A percentile compares a stretch with the other conserved stretches of the same genome.
Conservation (phyloP, 1,284 basidiomycete species). For the Pseudozyma thailandica region DNA sequence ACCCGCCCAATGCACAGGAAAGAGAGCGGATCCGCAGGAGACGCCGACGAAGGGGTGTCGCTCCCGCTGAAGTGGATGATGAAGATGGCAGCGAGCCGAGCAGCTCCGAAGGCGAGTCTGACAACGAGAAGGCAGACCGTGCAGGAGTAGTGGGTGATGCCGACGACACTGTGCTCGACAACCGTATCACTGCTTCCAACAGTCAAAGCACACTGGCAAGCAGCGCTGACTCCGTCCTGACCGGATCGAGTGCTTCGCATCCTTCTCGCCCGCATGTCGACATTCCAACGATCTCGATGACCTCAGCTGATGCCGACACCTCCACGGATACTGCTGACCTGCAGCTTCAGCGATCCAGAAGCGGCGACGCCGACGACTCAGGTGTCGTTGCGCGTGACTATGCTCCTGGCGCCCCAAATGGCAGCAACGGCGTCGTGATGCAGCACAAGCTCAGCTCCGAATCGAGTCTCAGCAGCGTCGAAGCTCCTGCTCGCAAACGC, state of each 20-base stretch:
- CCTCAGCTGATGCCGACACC: conserved; percentile 15
- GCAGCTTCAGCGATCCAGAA: conserved; percentile 9
- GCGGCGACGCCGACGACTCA: neutral
- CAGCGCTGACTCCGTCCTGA: conserved; percentile 33
- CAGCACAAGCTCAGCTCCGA: conserved; percentile 21
- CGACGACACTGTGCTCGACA: conserved; percentile 19
- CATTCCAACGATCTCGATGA: conserved; percentile 48
- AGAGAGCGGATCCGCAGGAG: conserved; percentile 66
- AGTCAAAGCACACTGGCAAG: conserved; percentile 33
- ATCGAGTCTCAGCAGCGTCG: conserved; percentile 40
- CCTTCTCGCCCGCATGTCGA: conserved; percentile 25
- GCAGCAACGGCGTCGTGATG: conserved; percentile 14
- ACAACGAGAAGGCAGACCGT: conserved; percentile 6
- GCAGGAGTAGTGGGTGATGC: conserved; percentile 2
- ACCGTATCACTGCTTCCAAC: conserved; percentile 10
- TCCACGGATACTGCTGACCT: conserved; percentile 7
- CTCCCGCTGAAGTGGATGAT: conserved; percentile 40
- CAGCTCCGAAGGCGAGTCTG: conserved; percentile 53
- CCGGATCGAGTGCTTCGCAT: conserved; percentile 30
- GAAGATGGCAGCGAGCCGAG: conserved; percentile 69
- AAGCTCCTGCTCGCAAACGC: conserved; percentile 6
- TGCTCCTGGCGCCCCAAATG: conserved; percentile 11
- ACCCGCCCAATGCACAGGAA: conserved; percentile 70
- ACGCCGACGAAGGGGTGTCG: conserved; percentile 63
- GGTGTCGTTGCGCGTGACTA: conserved; percentile 24